A percentile compares a stretch with the other conserved stretches of the same genome.
Conservation (phyloP, 305 asterid genomes). For the Plantago lanceolata region DNA sequence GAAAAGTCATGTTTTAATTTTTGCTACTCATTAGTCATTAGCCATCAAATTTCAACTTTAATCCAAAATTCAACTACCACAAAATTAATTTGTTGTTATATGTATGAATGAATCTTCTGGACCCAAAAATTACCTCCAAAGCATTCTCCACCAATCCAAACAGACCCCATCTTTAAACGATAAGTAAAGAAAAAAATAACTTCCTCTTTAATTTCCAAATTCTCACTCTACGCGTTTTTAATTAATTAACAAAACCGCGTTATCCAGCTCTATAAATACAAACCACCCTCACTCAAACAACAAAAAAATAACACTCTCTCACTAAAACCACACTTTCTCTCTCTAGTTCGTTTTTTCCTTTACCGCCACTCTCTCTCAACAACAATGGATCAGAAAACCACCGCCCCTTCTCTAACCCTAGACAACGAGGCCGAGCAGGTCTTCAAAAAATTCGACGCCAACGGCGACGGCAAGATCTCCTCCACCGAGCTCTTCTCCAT, state of each 20-base stretch:
- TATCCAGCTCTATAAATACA: conserved; percentile 24
- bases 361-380: neutral
- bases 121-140: neutral
- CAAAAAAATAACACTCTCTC: neutral
- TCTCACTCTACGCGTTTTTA: conserved; percentile 38
- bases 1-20: too few species aligned
- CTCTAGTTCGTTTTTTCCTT: neutral
- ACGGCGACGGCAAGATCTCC: conserved; percentile 87
- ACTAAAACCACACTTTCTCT: too few species aligned
- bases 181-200: conserved; percentile 4
- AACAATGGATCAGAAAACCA: conserved; percentile 34
- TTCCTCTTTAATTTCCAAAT: neutral
- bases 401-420: conserved; percentile 23
- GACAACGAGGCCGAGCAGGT: conserved; percentile 53
- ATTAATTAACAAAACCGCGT: conserved; percentile 42
- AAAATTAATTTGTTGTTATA: neutral
- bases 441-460: conserved; percentile 71
- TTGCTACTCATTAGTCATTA: too few species aligned
- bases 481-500: conserved; percentile 51
- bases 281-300: neutral
- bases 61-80: too few species aligned
- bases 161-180: neutral
- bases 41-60: too few species aligned
- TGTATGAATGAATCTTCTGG: neutral
- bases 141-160: neutral